Conservation (phyloP, 1,284 basidiomycete genomes). For the Irpex sp. region DNA sequence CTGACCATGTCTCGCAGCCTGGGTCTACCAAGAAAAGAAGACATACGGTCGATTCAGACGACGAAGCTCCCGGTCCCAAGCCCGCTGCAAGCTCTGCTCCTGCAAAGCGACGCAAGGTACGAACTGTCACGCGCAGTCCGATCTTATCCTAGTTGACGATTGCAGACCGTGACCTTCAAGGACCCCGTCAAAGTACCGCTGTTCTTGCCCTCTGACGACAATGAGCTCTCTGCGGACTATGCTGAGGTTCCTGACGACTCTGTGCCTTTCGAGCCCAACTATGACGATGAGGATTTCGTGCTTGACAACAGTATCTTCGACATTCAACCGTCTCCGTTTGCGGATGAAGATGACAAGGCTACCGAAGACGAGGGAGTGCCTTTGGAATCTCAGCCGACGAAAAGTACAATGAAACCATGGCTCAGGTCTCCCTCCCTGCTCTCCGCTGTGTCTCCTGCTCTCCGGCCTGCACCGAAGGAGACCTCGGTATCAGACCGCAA, state of each 20-base stretch:
- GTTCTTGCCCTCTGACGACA: not conserved
- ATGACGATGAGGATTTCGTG: slow-evolving; percentile 28
- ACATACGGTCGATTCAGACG: not conserved
- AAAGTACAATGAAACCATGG: not conserved
- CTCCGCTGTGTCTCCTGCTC: not conserved
- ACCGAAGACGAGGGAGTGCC: too few relatives aligned
- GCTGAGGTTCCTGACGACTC: not conserved
- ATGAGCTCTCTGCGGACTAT: not conserved
- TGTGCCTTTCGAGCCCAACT: not conserved
- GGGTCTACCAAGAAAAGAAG: not conserved
- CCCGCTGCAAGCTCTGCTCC: not conserved
- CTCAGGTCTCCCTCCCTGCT: not conserved
- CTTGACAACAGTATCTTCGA: slow-evolving; percentile 31
- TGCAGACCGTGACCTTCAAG: not conserved
- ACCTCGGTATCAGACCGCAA: not conserved
- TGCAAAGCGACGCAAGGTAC: not conserved
- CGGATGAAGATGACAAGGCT: too few relatives aligned
- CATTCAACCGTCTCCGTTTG: slow-evolving; percentile 13
- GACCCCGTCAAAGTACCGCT: not conserved
- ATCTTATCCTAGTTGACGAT: not conserved
- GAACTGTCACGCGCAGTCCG: not conserved
- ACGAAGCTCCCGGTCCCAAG: not conserved
- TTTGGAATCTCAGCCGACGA: too few relatives aligned
- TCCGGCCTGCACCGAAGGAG: not conserved
- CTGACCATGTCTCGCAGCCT: not conserved